Evolutionary conservation across 106 monocot genomes (phyloP).

Genomic region (Acorus gramineus): DNA sequence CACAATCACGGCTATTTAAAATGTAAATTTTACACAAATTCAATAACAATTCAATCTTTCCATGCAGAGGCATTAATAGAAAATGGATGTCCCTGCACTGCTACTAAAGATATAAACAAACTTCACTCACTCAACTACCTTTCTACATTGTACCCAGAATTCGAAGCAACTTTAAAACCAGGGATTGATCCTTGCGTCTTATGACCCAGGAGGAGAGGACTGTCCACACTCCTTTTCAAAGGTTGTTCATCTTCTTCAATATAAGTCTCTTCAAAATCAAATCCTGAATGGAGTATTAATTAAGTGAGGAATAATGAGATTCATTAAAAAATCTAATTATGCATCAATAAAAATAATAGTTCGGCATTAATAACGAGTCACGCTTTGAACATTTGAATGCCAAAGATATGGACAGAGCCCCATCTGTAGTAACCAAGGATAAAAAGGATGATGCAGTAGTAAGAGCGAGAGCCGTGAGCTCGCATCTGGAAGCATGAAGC

Average conservation of each 20-base stretch:
- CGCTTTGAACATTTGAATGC: too few relatives aligned
- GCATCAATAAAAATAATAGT: not conserved
- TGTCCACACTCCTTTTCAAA: conserved; percentile 16
- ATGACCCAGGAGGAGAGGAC: conserved; percentile 24
- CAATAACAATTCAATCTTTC: not conserved
- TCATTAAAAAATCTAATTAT: not conserved
- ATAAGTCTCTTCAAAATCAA: conserved; percentile 57
- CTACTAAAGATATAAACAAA: not conserved
- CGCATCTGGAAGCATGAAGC: too few relatives aligned
- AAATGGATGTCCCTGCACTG: too few relatives aligned
- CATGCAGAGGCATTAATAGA: too few relatives aligned
- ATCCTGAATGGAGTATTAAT: conserved; percentile 22
- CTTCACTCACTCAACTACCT: conserved; percentile 30
- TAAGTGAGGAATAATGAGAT: conserved; percentile 1
- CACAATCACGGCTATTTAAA: not conserved
- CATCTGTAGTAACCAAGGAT: too few relatives aligned
- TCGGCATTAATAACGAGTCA: too few relatives aligned
- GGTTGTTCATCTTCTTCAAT: conserved; percentile 59
- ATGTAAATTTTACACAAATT: not conserved
- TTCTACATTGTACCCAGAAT: conserved; percentile 59
- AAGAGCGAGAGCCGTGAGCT: too few relatives aligned
- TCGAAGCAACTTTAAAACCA: conserved; percentile 68
- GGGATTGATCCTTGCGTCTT: conserved; percentile 30
- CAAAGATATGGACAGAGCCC: too few relatives aligned
- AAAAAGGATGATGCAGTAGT: too few relatives aligned